Evolutionary conservation across 2,329 filamentous ascomycete species (phyloP), one percentile per base, ranked within the genome.

Genomic region (Malbranchea cinnamomea): DNA sequence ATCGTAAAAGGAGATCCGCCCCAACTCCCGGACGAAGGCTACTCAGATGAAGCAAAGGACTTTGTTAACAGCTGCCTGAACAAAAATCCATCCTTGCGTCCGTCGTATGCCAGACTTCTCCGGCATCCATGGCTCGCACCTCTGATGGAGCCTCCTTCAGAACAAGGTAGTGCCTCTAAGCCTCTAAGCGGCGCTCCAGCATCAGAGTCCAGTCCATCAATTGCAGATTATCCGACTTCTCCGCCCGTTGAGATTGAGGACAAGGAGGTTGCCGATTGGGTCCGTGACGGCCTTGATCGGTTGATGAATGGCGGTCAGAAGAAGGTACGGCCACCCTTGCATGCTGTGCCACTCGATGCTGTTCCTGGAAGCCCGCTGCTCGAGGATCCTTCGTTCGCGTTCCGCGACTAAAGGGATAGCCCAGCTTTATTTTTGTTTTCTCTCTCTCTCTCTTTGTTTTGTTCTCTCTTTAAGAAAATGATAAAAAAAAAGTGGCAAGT

Each of bases 1-100:
- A 98, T 98, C 49, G 89, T 98, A 20, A 83, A 95, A 50, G 89
- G 89, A 29, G 84, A 93, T n/a, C 83, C 89, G 9, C 89, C 89
- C 7, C 75, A 79, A 46, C 71, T 98, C 18, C 89, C 89, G 0
- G 62, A 67, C 4, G 71, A 79, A 33, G 74, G 71, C 15, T 98
- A 80, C 52, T 89, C 85, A 1, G 68, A 78, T 33, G 67, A 71
- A 4, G 83, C 87, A 2, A 76, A 75, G 33, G 78, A 87, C 44
- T 98, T 98, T 57, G 87, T 98, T 14, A 67, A 70, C 22, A 77
- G 77, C 25, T 95, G 89, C 52, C 65, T 98, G 26, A 84, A 94
- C 63, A 98, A 98, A 55, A 78, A 82, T 13, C 82, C 89, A 6
- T 80, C 81, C 42, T 71, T 91, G 36, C 74, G 89, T n/a, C 87